Evolutionary conservation across 2,329 filamentous ascomycete genomes (phyloP), one percentile per base, ranked within the genome.

Genomic region (Cytospora piceicola): DNA sequence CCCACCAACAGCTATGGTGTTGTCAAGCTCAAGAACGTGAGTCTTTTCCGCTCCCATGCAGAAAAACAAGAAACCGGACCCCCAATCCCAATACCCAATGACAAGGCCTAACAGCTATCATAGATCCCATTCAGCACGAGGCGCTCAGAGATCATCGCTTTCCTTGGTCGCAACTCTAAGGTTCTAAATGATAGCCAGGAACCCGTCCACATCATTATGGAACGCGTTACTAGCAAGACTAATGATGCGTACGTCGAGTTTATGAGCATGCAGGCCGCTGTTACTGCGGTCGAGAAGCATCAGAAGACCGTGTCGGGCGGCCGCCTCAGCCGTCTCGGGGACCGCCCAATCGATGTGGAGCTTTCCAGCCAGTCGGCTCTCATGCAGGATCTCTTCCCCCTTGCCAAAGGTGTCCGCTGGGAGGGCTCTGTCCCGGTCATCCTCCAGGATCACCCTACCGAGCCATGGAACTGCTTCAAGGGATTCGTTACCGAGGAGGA

Each of bases 131-230:
- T 86, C 69, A 75, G 77, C 20, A 81, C 83, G 57, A 83, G 77
- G 29, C 81, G 83, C 4, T 73, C 81, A 17, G 85, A 88, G 71
- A 76, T 89, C 22, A 78, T 86, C 61, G 85, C 85, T 1, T 85
- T 88, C 70, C 77, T 88, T 22, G 86, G 86, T 3, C 82, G 83
- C 58, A 87, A 84, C 70, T 81, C 84, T 27, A 82, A 80, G 64
- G 80, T 88, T 39, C 73, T 87, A 56, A 82, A 80, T 34, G 85
- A 88, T 66, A 73, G 72, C 2, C 78, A 84, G 7, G 85, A 87
- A 70, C 82, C 84, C 0, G 78, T 89, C 9, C 86, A 88, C 66
- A 87, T 88, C 69, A 85, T 88, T 70, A 88, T 88, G 85, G 86
- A 88, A 63, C 81, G 85, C n/a, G 79, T 82, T 27, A 85, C 84